Percentiles rank a stretch among this genome's conserved stretches.
phyloP scores from a whole-genome alignment of 1,284 basidiomycete genomes.

The Bondarzewia mesenterica region DNA sequence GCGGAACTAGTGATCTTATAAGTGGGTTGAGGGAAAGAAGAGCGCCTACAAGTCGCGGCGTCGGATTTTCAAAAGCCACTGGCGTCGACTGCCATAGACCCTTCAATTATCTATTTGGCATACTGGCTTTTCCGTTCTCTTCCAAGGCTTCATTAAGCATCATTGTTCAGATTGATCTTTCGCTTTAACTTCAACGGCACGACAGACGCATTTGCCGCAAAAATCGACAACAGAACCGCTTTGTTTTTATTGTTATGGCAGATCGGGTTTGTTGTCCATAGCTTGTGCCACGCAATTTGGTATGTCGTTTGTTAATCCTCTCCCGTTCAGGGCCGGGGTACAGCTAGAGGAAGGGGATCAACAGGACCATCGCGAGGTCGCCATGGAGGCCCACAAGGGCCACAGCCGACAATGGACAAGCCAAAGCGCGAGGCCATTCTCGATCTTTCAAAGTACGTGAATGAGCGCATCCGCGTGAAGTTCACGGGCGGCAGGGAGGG shows the following conservation, averaged over 20 bases:
- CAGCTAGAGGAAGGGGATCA: conserved; percentile 34
- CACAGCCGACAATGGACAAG: conserved; percentile 62
- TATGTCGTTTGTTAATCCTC: conserved; percentile 18
- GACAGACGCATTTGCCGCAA: too few relatives aligned
- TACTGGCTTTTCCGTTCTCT: background rate
- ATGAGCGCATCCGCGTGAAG: conserved; percentile 90
- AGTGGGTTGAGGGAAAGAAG: conserved; percentile 12
- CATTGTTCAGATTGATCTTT: too few relatives aligned
- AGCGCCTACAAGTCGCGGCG: conserved; percentile 19
- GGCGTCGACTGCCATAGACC: background rate
- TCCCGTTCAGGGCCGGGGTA: conserved; percentile 42
- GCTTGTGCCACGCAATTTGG: conserved; percentile 4
- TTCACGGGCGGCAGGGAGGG: conserved; percentile 96
- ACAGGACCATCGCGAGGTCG: conserved; percentile 31
- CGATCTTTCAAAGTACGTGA: conserved; percentile 90
- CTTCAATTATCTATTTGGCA: background rate
- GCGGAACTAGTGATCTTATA: conserved; percentile 3
- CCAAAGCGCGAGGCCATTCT: conserved; percentile 94
- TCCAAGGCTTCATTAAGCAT: background rate
- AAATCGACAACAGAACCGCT: too few relatives aligned
- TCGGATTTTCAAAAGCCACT: conserved; percentile 24
- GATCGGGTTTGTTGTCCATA: conserved; percentile 42
- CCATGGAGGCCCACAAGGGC: conserved; percentile 32
- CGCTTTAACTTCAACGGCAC: too few relatives aligned
- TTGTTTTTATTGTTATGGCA: conserved; percentile 35